phyloP scores from a whole-genome alignment of 164 flowering plant species.

The Magnolia kwangsiensis region DNA sequence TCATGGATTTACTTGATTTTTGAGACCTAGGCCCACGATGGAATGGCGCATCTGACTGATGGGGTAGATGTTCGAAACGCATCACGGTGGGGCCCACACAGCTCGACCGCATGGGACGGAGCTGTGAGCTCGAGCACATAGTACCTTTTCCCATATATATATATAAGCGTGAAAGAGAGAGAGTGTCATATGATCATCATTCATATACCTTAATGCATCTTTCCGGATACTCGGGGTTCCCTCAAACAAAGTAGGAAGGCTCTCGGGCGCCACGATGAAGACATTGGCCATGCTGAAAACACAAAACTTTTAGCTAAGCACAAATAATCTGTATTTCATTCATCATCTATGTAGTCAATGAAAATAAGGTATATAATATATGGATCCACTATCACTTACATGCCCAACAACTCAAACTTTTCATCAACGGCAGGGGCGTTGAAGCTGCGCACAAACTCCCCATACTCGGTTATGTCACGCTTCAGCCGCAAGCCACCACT shows the following conservation, averaged over 20 bases:
- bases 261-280: constrained; percentile 97
- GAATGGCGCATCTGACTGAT: too few species aligned
- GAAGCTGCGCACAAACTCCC: constrained; percentile 91
- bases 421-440: constrained; percentile 96
- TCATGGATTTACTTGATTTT: too few species aligned
- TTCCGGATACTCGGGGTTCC: constrained; percentile 90
- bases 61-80: too few species aligned
- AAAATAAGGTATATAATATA: not conserved
- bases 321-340: not conserved
- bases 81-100: too few species aligned
- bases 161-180: not conserved
- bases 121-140: too few species aligned
- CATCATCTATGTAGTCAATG: not conserved
- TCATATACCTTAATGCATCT: constrained; percentile 87
- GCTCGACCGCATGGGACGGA: too few species aligned
- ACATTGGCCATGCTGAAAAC: constrained; percentile 90
- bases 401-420: constrained; percentile 88
- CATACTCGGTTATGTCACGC: constrained; percentile 97
- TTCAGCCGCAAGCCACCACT: constrained; percentile 95
- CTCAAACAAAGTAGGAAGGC: constrained; percentile 84
- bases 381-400: constrained; percentile 47
- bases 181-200: too few species aligned
- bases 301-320: not conserved
- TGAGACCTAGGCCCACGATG: too few species aligned
- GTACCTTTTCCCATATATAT: too few species aligned